Base-by-base conservation (phyloP, 371 early-diverging fungal species). In the Mucor indicus region DNA sequence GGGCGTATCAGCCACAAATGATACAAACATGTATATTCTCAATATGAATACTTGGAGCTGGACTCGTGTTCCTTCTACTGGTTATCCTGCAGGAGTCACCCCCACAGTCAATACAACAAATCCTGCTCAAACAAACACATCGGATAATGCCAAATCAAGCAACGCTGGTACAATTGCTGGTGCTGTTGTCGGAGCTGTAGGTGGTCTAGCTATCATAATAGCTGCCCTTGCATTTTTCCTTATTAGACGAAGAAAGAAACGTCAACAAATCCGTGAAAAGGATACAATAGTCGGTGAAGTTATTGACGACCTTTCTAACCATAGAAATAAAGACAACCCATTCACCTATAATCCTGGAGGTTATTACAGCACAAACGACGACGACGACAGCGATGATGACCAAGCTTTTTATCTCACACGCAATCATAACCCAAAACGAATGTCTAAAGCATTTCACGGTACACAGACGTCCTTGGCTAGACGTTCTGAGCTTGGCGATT, bases 401-500 rank as follows among this genome's bases (percentile, higher is more conserved):
- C 30, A 25, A 31, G 29, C 20, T 16, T 33, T 21, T 29, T 24
- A 47, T 19, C 16, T 13, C 2, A 32, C 16, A 1, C 19, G 11
- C 20, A 50, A 31, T 15, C 7, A 25, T n/a, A 38, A 13, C 17
- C 31, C 33, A 27, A 44, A 54, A 37, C 50, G 43, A 1, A 37
- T 37, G 24, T 51, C 57, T 12, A 60, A 50, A 38, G 55, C 45
- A 2, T 55, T 40, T 32, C 36, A 29, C 11, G 47, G 46, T 2
- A 29, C 48, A 17, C 49, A 32, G 7, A 43, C 23, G 7, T 53
- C 53, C 4, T 15, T 53, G 9, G 11, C 20, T 31, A 38, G 46
- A 38, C 36, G 30, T 10, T 62, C 62, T 16, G 69, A 69, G 27
- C 38, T 69, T 22, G 69, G 69, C 12, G 69, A 69, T 52, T 11